Evolutionary conservation across 2,329 filamentous ascomycete genomes (phyloP).

Genomic region (Mariannaea elegans): DNA sequence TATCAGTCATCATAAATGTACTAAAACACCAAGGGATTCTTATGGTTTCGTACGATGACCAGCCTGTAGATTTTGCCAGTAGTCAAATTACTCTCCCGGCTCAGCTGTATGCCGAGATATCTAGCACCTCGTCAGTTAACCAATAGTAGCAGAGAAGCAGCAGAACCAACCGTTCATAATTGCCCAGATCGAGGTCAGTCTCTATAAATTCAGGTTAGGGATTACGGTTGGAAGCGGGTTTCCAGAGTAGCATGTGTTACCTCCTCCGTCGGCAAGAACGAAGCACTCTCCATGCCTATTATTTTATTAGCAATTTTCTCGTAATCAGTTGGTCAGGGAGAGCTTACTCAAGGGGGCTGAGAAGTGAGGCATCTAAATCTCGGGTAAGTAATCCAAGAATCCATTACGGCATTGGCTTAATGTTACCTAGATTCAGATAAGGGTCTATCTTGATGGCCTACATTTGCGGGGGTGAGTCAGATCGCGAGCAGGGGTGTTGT

Average conservation of each 20-base stretch:
- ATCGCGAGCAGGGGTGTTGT: background rate
- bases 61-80: constrained; percentile 95
- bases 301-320: constrained; percentile 14
- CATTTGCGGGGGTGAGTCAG: background rate
- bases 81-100: constrained; percentile 92
- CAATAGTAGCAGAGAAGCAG: background rate
- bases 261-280: constrained; percentile 75
- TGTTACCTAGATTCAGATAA: background rate
- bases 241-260: constrained; percentile 11
- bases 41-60: constrained; percentile 71
- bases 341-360: background rate
- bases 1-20: background rate
- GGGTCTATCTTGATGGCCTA: background rate
- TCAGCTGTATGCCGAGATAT: constrained; percentile 84
- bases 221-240: background rate
- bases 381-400: no score
- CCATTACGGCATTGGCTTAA: background rate
- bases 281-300: constrained; percentile 86
- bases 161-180: constrained; percentile 57
- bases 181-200: constrained; percentile 64
- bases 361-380: background rate
- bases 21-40: background rate
- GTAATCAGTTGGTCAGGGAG: no score
- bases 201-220: constrained; percentile 31
- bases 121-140: constrained; percentile 26